These are phyloP conservation scores for Naganishia friedmannii DNA, from an alignment of 768 basidiomycete species.

Conservation along the genomic window DNA sequence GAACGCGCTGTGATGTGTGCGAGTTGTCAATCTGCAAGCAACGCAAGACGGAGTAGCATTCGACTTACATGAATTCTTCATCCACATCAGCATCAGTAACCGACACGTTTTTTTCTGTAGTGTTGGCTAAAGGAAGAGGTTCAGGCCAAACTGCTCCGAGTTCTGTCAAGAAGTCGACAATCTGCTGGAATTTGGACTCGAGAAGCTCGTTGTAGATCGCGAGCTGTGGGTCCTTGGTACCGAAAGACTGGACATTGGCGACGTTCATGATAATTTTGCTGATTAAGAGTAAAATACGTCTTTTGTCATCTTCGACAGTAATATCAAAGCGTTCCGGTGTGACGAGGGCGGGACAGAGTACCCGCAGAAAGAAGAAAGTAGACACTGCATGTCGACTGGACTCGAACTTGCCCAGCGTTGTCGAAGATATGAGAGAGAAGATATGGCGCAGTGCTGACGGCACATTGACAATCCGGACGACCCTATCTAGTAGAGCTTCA, in stretches of 20 bases:
- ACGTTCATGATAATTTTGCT: constrained; percentile 90
- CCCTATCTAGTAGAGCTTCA: constrained; percentile 44
- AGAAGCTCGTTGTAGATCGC: constrained; percentile 70
- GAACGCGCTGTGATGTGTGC: constrained; percentile 30
- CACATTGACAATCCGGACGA: constrained; percentile 29
- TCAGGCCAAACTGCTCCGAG: constrained; percentile 35
- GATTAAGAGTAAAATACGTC: constrained; percentile 77
- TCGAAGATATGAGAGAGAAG: constrained; percentile 19
- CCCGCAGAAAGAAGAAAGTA: constrained; percentile 89
- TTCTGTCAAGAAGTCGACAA: constrained; percentile 46
- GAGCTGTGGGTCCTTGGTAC: constrained; percentile 79
- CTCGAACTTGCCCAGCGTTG: constrained; percentile 33
- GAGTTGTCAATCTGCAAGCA: background rate
- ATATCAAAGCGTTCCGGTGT: constrained; percentile 80
- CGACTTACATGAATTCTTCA: constrained; percentile 29
- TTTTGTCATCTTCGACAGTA: constrained; percentile 65
- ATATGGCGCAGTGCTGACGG: constrained; percentile 22
- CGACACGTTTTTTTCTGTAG: background rate
- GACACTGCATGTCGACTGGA: constrained; percentile 54
- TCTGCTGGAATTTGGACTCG: constrained; percentile 43
- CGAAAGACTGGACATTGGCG: constrained; percentile 90
- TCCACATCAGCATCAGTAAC: background rate
- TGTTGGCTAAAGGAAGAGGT: background rate
- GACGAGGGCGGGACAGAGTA: constrained; percentile 87
- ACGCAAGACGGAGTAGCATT: background rate